Base-by-base conservation (phyloP, 2,329 filamentous ascomycete genomes). In the Pseudogymnoascus verrucosus region DNA sequence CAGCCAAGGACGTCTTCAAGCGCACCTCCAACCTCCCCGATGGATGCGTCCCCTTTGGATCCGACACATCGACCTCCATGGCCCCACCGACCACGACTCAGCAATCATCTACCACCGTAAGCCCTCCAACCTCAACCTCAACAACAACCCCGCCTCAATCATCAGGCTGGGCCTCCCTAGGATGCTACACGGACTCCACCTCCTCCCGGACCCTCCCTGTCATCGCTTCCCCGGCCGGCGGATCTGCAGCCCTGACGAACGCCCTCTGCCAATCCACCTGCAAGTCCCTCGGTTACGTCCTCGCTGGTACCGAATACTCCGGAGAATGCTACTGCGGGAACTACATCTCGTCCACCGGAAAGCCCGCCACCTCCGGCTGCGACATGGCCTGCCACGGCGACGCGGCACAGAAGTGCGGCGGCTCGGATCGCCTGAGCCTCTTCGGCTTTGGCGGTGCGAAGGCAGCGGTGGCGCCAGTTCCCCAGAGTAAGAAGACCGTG, bases 221-320 rank as follows among this genome's bases (percentile, higher is more conserved):
- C 31, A 40, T 60, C 31, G 31, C 57, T 16, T 40, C 57, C 14
- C 36, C 57, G 6, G 31, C 31, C 31, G 57, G 31, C 31, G 57
- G 57, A 10, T 39, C 57, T 8, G 26, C 47, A 12, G 8, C 7
- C 47, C 47, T 54, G 5, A 60, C 57, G n/a, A 60, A 80, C 65
- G 76, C 79, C 66, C 77, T 79, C 70, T 80, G 77, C 75, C 81
- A 79, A 67, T 76, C 76, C 1, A 79, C 77, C 1, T 74, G 80
- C 0, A 68, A 80, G 3, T 78, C 78, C 6, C 79, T 78, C 70
- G 71, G 73, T 37, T 73, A 74, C 42, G 66, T 66, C 1, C 71
- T 78, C 61, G 75, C 77, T 51, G 75, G 76, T 37, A 68, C 77
- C 19, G 79, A 67, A 62, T 63, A 44, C 51, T 23, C 37, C 60